phyloP scores from a whole-genome alignment of 345 rosid species.

The Iberis pinnata region DNA sequence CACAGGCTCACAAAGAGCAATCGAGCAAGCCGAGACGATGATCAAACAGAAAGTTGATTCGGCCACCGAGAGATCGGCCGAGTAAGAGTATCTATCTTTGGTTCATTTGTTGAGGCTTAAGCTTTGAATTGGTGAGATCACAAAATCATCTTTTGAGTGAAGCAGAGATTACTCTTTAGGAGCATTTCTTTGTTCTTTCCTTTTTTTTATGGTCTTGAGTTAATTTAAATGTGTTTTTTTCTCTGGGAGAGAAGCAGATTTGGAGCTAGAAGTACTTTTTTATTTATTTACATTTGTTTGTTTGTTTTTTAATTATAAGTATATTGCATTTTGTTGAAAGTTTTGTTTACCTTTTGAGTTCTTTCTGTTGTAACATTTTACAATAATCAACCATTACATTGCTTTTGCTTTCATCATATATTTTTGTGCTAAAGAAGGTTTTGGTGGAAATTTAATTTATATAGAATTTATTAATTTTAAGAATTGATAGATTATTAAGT shows the following conservation, averaged over 20 bases:
- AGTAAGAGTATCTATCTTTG: slow-evolving; percentile 28
- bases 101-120: slow-evolving; percentile 23
- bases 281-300: too few relatives aligned
- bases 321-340: slow-evolving; percentile 25
- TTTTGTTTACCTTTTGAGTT: slow-evolving; percentile 28
- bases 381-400: slow-evolving; percentile 21
- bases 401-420: slow-evolving; percentile 16
- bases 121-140: slow-evolving; percentile 23
- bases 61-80: slow-evolving; percentile 69
- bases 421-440: too few relatives aligned
- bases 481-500: too few relatives aligned
- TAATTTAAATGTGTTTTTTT: too few relatives aligned
- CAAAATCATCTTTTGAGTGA: slow-evolving; percentile 20
- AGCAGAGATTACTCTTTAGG: slow-evolving; percentile 16
- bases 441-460: too few relatives aligned
- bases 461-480: too few relatives aligned
- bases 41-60: slow-evolving; percentile 86
- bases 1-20: slow-evolving; percentile 83
- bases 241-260: slow-evolving; percentile 21
- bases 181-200: slow-evolving; percentile 16
- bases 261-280: slow-evolving; percentile 28
- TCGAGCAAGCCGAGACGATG: slow-evolving; percentile 82
- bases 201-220: too few relatives aligned
- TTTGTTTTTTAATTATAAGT: slow-evolving; percentile 12
- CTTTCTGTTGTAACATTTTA: slow-evolving; percentile 27